Conservation (phyloP, 306 rosid genomes). For the Prunus mume region DNA sequence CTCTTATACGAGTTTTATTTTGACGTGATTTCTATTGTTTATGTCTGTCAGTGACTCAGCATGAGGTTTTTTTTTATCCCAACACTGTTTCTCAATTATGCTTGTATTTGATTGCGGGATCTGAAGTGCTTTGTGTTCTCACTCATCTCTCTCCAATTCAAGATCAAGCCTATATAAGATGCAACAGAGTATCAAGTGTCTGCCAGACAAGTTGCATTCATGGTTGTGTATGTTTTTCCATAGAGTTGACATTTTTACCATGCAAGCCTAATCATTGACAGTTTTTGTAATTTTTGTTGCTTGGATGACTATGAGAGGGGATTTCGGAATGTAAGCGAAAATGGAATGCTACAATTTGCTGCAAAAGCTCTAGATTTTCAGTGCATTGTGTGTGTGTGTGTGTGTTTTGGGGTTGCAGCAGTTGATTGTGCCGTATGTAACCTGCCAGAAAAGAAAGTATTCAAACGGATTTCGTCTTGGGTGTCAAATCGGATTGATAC, state of each 20-base stretch:
- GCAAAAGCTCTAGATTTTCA: no score
- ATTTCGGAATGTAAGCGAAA: background rate
- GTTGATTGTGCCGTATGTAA: no score
- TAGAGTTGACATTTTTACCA: background rate
- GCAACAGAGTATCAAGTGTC: background rate
- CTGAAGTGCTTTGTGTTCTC: slow-evolving; percentile 96
- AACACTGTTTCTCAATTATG: slow-evolving; percentile 5
- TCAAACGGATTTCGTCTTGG: no score
- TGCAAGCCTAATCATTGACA: slow-evolving; percentile 6
- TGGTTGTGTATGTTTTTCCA: slow-evolving; percentile 20
- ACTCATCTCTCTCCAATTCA: slow-evolving; percentile 91
- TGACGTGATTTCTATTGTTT: background rate
- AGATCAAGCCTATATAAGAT: slow-evolving; percentile 86
- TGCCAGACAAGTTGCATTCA: slow-evolving; percentile 10
- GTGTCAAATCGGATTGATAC: no score
- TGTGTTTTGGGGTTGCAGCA: no score
- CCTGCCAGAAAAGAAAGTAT: no score
- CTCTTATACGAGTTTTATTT: background rate
- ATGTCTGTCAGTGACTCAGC: background rate
- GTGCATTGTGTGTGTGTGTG: no score
- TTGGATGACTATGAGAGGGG: background rate
- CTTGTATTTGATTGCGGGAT: slow-evolving; percentile 54
- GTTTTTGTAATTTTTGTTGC: background rate
- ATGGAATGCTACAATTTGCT: no score
- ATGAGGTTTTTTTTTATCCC: background rate